Evolutionary conservation across 2,329 filamentous ascomycete species (phyloP).

Genomic region (Aspergillus clavatus): DNA sequence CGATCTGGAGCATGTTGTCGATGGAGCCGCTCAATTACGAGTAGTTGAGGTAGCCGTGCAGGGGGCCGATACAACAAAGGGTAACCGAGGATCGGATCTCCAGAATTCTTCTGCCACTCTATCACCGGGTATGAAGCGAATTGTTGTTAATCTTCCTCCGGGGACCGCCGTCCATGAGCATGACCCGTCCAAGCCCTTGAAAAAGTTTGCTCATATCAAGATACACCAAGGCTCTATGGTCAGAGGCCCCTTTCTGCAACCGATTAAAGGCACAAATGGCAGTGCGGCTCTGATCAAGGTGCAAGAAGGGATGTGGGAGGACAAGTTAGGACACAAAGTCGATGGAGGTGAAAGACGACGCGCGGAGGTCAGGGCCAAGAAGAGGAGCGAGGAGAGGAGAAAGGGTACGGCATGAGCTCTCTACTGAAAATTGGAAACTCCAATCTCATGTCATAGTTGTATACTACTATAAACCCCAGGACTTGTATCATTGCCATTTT

Average conservation of each 20-base stretch:
- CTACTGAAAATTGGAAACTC: slow-evolving; percentile 8
- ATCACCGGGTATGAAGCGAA: slow-evolving; percentile 51
- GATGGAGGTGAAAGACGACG: slow-evolving; percentile 91
- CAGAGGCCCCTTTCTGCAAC: slow-evolving; percentile 67
- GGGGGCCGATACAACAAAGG: slow-evolving; percentile 24
- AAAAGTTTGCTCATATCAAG: slow-evolving; percentile 59
- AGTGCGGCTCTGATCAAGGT: slow-evolving; percentile 62
- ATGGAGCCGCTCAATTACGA: slow-evolving; percentile 55
- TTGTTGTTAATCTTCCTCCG: slow-evolving; percentile 57
- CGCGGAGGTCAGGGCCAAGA: slow-evolving; percentile 83
- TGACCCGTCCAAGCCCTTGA: slow-evolving; percentile 42
- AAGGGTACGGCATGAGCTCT: slow-evolving; percentile 43
- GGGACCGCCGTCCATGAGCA: slow-evolving; percentile 52
- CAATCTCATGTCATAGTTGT: slow-evolving; percentile 11
- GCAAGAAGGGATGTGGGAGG: slow-evolving; percentile 90
- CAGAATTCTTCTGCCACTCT: slow-evolving; percentile 48
- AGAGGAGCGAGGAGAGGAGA: slow-evolving; percentile 70
- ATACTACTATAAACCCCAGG: neutral
- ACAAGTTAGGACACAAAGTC: slow-evolving; percentile 80
- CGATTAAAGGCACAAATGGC: slow-evolving; percentile 57
- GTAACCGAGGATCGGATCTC: slow-evolving; percentile 19
- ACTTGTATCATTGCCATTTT: neutral
- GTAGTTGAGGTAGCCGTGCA: slow-evolving; percentile 52
- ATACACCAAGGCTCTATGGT: slow-evolving; percentile 66
- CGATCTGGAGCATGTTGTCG: slow-evolving; percentile 68